phyloP scores from a whole-genome alignment of 1,139 yeast species.

The Yamadazyma atmosphaerica region DNA sequence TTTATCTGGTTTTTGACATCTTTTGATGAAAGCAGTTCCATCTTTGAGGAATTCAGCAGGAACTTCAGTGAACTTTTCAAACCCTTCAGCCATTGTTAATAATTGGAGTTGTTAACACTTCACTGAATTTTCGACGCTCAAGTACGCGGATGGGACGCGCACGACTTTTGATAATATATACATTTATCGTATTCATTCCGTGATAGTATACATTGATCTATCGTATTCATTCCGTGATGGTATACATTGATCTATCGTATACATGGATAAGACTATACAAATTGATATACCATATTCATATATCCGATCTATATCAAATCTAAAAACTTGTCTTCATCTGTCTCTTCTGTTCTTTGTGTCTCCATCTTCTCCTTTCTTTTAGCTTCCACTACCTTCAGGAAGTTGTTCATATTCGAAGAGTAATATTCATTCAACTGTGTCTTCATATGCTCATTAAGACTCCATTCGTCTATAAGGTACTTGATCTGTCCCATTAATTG shows the following conservation, averaged over 20 bases:
- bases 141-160: conserved; percentile 4
- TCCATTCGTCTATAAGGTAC: conserved; percentile 40
- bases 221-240: too few relatives aligned
- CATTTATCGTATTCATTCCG: not conserved
- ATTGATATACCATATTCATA: too few relatives aligned
- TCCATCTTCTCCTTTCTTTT: conserved; percentile 30
- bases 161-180: conserved; percentile 3
- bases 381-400: conserved; percentile 24
- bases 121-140: not conserved
- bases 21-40: conserved; percentile 82
- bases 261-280: too few relatives aligned
- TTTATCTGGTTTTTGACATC: conserved; percentile 90
- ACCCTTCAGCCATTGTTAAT: conserved; percentile 57
- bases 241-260: too few relatives aligned
- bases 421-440: conserved; percentile 19
- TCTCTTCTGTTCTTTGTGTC: conserved; percentile 29
- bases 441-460: conserved; percentile 32
- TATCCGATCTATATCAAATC: conserved; percentile 33
- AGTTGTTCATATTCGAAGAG: conserved; percentile 21
- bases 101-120: conserved; percentile 1
- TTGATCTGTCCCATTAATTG: conserved; percentile 24
- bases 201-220: too few relatives aligned
- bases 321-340: conserved; percentile 26
- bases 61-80: conserved; percentile 84
- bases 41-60: conserved; percentile 91